Conservation (phyloP, 164 flowering plant species). For the Tetrastigma voinierianum region DNA sequence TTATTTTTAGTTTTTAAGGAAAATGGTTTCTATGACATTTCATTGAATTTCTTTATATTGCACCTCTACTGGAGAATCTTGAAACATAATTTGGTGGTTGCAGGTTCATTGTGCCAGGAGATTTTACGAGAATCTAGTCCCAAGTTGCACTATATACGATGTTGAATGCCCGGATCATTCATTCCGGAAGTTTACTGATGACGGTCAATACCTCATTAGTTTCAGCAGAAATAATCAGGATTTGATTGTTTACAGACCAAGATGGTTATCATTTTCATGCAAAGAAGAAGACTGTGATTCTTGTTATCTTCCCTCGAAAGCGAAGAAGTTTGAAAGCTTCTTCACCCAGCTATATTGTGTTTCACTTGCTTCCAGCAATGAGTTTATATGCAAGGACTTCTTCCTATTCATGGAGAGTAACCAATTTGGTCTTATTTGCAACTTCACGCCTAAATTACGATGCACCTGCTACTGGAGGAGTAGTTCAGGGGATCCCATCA, state of each 20-base stretch:
- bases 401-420: constrained; percentile 77
- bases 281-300: constrained; percentile 56
- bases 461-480: constrained; percentile 76
- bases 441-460: constrained; percentile 89
- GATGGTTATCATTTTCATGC: constrained; percentile 82
- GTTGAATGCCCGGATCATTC: constrained; percentile 81
- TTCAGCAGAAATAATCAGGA: constrained; percentile 92
- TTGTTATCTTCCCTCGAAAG: constrained; percentile 71
- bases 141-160: constrained; percentile 75
- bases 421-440: constrained; percentile 94
- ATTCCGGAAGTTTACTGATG: constrained; percentile 97
- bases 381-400: constrained; percentile 92
- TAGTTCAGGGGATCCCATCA: constrained; percentile 80
- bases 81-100: constrained; percentile 16
- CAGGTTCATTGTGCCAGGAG: constrained; percentile 81
- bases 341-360: constrained; percentile 73
- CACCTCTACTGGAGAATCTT: neutral
- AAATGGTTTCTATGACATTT: neutral
- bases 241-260: constrained; percentile 86
- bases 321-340: constrained; percentile 84
- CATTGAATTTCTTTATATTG: neutral
- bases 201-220: constrained; percentile 86
- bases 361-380: constrained; percentile 82
- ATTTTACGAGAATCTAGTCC: constrained; percentile 93
- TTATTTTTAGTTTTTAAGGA: too few species aligned